Evolutionary conservation across 2,329 filamentous ascomycete genomes (phyloP).

Genomic region (Trichophyton rubrum): DNA sequence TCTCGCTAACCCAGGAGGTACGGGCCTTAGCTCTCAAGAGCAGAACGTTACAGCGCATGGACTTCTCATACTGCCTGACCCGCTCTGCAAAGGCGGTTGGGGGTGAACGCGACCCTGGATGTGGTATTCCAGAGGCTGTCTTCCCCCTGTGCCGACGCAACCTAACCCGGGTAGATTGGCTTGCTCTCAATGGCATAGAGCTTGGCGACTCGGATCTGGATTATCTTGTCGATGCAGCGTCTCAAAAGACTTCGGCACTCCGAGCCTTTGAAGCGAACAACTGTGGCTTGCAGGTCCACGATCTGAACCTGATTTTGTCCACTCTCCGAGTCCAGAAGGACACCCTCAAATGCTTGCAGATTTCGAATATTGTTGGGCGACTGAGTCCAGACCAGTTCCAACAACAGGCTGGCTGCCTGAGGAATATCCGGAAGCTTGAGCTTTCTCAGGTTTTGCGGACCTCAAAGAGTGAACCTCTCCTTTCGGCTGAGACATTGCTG

Average conservation of each 20-base stretch:
- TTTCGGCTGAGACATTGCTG: constrained; percentile 52
- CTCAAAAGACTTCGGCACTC: constrained; percentile 51
- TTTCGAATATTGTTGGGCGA: constrained; percentile 54
- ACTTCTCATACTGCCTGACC: constrained; percentile 52
- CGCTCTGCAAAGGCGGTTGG: constrained; percentile 41
- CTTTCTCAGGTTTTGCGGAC: constrained; percentile 53
- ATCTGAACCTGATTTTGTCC: constrained; percentile 48
- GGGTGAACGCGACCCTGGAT: constrained; percentile 47
- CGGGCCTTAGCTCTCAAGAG: constrained; percentile 56
- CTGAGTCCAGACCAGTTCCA: constrained; percentile 53
- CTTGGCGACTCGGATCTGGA: constrained; percentile 61
- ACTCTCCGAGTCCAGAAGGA: constrained; percentile 52
- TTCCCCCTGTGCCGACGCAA: constrained; percentile 55
- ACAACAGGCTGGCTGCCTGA: constrained; percentile 53
- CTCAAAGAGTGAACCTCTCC: constrained; percentile 50
- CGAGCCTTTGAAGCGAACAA: constrained; percentile 55
- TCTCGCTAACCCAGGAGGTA: constrained; percentile 55
- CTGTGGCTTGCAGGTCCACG: constrained; percentile 42
- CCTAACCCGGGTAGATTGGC: constrained; percentile 59
- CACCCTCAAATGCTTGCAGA: constrained; percentile 54
- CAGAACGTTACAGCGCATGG: constrained; percentile 48
- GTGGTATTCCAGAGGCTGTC: constrained; percentile 56
- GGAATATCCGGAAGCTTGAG: constrained; percentile 52
- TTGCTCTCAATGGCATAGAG: constrained; percentile 54
- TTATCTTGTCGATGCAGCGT: constrained; percentile 52